Evolutionary conservation across 192 early-diverging fungal genomes (phyloP).

Genomic region (Cladochytrium replicatum): DNA sequence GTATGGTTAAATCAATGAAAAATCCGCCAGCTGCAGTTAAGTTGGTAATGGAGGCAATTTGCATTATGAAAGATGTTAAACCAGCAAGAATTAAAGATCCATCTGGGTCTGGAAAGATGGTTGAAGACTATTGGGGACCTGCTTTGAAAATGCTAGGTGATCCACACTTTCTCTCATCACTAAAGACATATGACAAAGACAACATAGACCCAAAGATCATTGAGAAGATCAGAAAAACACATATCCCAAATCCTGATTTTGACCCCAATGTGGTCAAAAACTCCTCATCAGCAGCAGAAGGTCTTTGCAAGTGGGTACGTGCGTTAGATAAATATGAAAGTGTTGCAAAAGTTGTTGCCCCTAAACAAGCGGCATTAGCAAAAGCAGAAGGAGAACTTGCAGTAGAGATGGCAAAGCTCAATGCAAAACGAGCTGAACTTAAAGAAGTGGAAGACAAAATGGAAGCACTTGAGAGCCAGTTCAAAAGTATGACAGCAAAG

Average conservation of each 20-base stretch:
- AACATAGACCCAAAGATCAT: slow-evolving; percentile 52
- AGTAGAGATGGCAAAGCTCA: slow-evolving; percentile 46
- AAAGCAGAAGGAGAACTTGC: slow-evolving; percentile 48
- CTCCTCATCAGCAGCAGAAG: slow-evolving; percentile 47
- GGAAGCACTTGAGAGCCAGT: slow-evolving; percentile 38
- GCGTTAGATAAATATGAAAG: slow-evolving; percentile 52
- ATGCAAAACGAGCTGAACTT: slow-evolving; percentile 43
- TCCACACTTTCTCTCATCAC: slow-evolving; percentile 39
- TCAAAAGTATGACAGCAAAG: slow-evolving; percentile 42
- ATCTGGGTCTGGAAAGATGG: slow-evolving; percentile 52
- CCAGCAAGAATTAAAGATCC: slow-evolving; percentile 53
- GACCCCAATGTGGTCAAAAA: slow-evolving; percentile 51
- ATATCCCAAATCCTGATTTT: slow-evolving; percentile 56
- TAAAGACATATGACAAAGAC: slow-evolving; percentile 49
- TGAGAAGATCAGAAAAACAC: slow-evolving; percentile 42
- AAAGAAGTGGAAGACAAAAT: slow-evolving; percentile 56
- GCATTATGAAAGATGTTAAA: slow-evolving; percentile 50
- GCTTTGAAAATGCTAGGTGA: slow-evolving; percentile 44
- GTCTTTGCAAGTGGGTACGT: slow-evolving; percentile 48
- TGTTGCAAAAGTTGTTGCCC: slow-evolving; percentile 48
- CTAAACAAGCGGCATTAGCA: slow-evolving; percentile 44
- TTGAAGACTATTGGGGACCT: slow-evolving; percentile 52
- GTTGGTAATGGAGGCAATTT: slow-evolving; percentile 53
- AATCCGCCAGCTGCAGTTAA: slow-evolving; percentile 49
- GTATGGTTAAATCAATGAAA: slow-evolving; percentile 48